These are phyloP conservation scores for Hanseniaspora meyeri DNA, from an alignment of 805 yeast species.

Conservation along the genomic window DNA sequence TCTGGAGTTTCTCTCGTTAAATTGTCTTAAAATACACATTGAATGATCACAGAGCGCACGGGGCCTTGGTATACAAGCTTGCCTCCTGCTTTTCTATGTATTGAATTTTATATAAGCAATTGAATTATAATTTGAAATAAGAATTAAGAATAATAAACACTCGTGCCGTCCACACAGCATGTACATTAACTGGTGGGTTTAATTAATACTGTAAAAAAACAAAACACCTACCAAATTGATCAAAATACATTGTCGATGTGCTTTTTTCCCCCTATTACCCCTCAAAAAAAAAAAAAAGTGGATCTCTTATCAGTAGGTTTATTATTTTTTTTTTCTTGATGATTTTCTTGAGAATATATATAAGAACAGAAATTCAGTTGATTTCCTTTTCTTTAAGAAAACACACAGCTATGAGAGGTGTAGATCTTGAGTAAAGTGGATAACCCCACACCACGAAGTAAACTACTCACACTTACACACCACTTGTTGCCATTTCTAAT, in stretches of 20 bases:
- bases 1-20: constrained; percentile 91
- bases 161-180: too few species aligned
- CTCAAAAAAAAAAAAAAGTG: neutral
- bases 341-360: neutral
- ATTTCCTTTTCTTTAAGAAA: too few species aligned
- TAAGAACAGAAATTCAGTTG: neutral
- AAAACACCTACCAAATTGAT: too few species aligned
- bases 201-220: neutral
- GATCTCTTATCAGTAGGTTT: neutral
- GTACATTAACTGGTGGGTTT: neutral
- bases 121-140: neutral
- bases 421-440: too few species aligned
- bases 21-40: constrained; percentile 1
- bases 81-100: neutral
- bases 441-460: neutral
- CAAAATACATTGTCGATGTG: neutral
- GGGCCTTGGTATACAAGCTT: too few species aligned
- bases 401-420: too few species aligned
- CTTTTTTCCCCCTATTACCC: neutral
- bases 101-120: constrained; percentile 3
- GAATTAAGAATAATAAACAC: neutral
- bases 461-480: neutral
- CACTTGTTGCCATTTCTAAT: neutral
- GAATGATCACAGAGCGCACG: too few species aligned
- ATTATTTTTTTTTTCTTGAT: neutral